Conservation (phyloP, 768 basidiomycete species). For the Gymnopilus dilepis region DNA sequence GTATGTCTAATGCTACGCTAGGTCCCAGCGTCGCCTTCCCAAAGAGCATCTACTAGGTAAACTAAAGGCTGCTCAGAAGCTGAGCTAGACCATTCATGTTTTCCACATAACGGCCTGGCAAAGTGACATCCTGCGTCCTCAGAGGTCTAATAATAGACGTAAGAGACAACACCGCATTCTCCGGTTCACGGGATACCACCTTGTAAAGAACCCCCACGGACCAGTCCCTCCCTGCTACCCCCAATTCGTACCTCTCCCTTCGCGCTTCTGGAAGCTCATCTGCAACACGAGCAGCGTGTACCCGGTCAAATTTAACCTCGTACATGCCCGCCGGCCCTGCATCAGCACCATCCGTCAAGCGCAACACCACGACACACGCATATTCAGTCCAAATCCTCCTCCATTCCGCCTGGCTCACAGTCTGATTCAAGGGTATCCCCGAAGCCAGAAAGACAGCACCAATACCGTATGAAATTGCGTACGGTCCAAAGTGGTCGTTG, state of each 20-base stretch:
- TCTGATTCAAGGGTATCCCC: background rate
- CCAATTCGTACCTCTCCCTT: background rate
- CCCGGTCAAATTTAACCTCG: background rate
- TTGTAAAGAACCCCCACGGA: background rate
- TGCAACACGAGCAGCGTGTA: background rate
- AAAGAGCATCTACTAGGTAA: too few relatives aligned
- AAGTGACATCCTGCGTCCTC: too few relatives aligned
- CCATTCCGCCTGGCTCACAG: background rate
- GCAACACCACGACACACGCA: background rate
- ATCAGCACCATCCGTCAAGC: background rate
- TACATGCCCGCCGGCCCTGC: background rate
- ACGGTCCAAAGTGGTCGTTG: background rate
- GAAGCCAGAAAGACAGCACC: background rate
- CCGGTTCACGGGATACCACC: background rate
- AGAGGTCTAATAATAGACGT: too few relatives aligned
- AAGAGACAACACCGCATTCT: too few relatives aligned
- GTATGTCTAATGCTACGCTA: too few relatives aligned
- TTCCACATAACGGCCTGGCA: too few relatives aligned
- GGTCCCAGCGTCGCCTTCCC: too few relatives aligned
- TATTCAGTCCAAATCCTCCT: background rate
- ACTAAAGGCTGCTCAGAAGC: too few relatives aligned
- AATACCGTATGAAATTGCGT: background rate
- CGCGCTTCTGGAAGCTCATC: background rate
- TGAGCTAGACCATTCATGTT: too few relatives aligned
- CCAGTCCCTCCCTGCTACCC: background rate